Base-by-base conservation (phyloP, 306 rosid species). In the Quercus aquifolioides region DNA sequence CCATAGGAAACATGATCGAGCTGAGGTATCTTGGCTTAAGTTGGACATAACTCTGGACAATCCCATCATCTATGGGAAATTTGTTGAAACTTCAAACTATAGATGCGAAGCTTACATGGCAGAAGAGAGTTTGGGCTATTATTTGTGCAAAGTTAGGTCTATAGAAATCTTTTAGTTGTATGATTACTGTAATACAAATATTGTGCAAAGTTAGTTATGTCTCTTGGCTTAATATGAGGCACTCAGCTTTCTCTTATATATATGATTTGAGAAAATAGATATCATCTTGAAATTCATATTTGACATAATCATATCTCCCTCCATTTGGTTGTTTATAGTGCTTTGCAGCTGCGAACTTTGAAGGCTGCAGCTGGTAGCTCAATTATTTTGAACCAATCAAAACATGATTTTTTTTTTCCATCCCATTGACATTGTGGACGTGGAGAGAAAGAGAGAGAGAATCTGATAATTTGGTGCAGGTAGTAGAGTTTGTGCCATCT, bases 1-100 rank as follows among this genome's bases (percentile, higher is more conserved):
- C 7, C n/a, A 49, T 82, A 5, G 81, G 78, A 46, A 63, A 25
- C 1, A 38, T 82, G 23, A 71, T 70, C 19, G 3, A 35, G 52
- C 51, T 82, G 38, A 55, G 49, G n/a, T 82, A 82, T 54, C 55
- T 82, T 3, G 81, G 85, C 4, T 20, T 82, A n/a, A 76, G 85
- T 46, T 26, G 78, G 78, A 82, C 85, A 25, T 23, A 30, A 18
- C 74, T 82, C 1, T 33, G 1, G 33, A 23, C 15, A 1, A 55
- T 82, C 81, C 81, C 85, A 55, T 17, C 21, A 20, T 70, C 70
- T 0, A 55, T 82, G 17, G 74, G 78, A 23, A 12, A 55, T 12
- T 51, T 81, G 64, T 20, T 14, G 73, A 25, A 69, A 3, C 84
- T 81, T n/a, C 33, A 46, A 12, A 76, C 80, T 4, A 67, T 81